A percentile compares a stretch with the other conserved stretches of the same genome.
phyloP scores from a whole-genome alignment of 352 stramenopile genomes.

The Aphanomyces cochlioides region DNA sequence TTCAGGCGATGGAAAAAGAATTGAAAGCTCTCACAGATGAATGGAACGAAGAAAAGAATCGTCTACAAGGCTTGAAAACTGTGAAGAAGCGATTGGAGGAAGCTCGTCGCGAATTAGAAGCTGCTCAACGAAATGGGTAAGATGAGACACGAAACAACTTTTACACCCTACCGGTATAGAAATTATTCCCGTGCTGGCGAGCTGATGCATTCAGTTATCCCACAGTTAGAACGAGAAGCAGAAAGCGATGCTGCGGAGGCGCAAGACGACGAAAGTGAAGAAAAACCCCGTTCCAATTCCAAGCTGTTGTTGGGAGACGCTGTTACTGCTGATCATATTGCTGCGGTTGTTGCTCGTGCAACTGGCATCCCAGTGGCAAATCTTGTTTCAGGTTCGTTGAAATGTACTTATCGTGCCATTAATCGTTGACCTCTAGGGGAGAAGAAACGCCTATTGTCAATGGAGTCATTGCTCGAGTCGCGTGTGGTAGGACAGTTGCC shows the following conservation, averaged over 20 bases:
- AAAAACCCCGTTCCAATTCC: constrained; percentile 34
- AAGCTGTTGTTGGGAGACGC: constrained; percentile 82
- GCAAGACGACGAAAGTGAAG: constrained; percentile 37
- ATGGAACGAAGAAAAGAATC: constrained; percentile 72
- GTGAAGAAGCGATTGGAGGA: constrained; percentile 76
- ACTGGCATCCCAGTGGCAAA: constrained; percentile 95
- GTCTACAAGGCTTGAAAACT: constrained; percentile 69
- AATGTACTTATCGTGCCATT: background rate
- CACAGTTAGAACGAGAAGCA: constrained; percentile 62
- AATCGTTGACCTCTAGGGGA: constrained; percentile 65
- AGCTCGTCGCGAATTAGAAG: constrained; percentile 59
- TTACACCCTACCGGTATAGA: background rate
- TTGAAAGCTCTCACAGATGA: constrained; percentile 61
- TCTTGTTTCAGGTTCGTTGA: constrained; percentile 54
- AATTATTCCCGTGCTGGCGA: constrained; percentile 79
- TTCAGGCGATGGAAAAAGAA: constrained; percentile 56
- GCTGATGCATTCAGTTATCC: constrained; percentile 77
- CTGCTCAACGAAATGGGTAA: constrained; percentile 57
- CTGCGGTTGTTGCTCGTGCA: constrained; percentile 81
- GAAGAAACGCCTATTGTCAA: constrained; percentile 91
- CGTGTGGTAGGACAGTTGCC: constrained; percentile 90
- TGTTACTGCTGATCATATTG: constrained; percentile 93
- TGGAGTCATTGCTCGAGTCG: constrained; percentile 90
- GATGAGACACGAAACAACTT: background rate
- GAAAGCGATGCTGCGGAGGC: constrained; percentile 56